Evolutionary conservation across 345 rosid genomes (phyloP).

Genomic region (Citrus unshiu): DNA sequence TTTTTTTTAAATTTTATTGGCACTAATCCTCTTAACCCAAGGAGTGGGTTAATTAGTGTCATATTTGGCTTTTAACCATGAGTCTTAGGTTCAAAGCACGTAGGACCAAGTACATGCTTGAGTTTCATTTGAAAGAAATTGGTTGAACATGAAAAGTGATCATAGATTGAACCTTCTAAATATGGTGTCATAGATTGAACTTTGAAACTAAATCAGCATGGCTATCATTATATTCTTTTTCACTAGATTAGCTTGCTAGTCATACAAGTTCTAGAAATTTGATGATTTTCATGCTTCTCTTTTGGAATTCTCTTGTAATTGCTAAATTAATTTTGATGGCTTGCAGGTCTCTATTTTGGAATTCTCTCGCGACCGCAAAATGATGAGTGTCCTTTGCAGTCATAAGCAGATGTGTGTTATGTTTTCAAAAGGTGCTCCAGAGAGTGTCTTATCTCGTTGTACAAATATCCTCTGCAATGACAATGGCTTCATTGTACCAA

Average conservation of each 20-base stretch:
- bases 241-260: conserved; percentile 6
- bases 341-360: conserved; percentile 82
- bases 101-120: neutral
- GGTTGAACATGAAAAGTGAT: neutral
- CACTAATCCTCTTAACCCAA: too few species aligned
- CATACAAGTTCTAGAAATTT: conserved; percentile 10
- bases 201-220: neutral
- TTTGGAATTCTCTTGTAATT: conserved; percentile 87
- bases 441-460: conserved; percentile 84
- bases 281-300: conserved; percentile 58
- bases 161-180: neutral
- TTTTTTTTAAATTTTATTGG: neutral
- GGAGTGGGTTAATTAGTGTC: neutral
- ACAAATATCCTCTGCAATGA: conserved; percentile 71
- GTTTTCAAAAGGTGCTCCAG: conserved; percentile 99
- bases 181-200: neutral
- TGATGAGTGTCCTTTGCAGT: conserved; percentile 96
- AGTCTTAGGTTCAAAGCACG: neutral
- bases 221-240: neutral
- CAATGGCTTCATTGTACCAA: conserved; percentile 77
- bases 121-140: neutral
- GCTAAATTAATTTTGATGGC: conserved; percentile 60
- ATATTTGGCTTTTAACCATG: neutral
- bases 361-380: conserved; percentile 96
- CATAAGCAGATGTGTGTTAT: conserved; percentile 65